A percentile compares a stretch with the other conserved stretches of the same genome.
These are phyloP conservation scores for Hordeum vulgare DNA, from an alignment of 176 grass and related monocot genomes.

Conservation along the genomic window DNA sequence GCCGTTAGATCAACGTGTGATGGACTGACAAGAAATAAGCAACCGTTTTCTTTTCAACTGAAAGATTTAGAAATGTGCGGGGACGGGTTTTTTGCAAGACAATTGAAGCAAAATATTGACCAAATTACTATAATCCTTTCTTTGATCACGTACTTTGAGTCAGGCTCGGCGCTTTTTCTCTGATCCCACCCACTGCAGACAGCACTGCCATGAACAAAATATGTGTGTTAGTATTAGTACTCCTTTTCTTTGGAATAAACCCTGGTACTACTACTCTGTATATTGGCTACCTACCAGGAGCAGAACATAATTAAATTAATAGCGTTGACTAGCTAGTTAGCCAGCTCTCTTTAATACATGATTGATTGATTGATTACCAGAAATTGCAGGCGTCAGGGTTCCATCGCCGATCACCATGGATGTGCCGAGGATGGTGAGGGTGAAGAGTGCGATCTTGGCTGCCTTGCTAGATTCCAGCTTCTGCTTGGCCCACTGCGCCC, in stretches of 20 bases:
- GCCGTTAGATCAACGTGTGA: not conserved
- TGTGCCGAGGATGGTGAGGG: constrained; percentile 58
- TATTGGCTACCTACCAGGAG: not conserved
- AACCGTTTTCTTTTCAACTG: not conserved
- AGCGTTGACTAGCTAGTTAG: no score
- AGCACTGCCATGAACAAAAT: constrained; percentile 26
- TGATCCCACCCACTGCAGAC: constrained; percentile 59
- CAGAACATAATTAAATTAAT: not conserved
- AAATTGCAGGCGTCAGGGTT: constrained; percentile 55
- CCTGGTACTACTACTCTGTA: not conserved
- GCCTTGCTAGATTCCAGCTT: not conserved
- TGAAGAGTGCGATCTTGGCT: constrained; percentile 42
- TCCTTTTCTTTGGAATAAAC: not conserved
- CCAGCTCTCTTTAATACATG: not conserved
- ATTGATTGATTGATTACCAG: constrained; percentile 26
- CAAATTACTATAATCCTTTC: no score
- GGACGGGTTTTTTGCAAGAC: no score
- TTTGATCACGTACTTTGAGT: constrained; percentile 35
- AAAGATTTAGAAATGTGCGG: no score
- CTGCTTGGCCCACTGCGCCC: constrained; percentile 39
- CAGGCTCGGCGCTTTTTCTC: constrained; percentile 50
- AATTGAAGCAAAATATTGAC: no score
- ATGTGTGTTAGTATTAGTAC: not conserved
- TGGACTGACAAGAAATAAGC: not conserved
- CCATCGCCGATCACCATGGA: constrained; percentile 29